Evolutionary conservation across 1,284 basidiomycete species (phyloP), one percentile per base, ranked within the genome.

Genomic region (Meira miltonrushii): DNA sequence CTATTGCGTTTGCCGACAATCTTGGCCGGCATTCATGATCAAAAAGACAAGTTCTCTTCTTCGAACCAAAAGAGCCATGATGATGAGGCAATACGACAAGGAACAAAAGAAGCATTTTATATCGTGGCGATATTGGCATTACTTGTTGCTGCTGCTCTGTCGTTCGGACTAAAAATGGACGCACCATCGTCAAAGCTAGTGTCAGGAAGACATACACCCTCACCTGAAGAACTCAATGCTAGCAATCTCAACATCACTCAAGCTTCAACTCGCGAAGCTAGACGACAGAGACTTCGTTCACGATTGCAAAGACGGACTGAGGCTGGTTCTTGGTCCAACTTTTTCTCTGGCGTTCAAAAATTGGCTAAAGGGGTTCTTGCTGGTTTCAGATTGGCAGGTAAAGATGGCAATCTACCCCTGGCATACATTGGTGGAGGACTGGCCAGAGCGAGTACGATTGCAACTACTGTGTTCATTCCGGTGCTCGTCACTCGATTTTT

Each of bases 381-480:
- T 2, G 59, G 59, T 25, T 60, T 60, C 55, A 15, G 9, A 11
- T 57, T 60, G 28, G 59, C 54, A 1, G 17, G 38, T 3, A 21
- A 55, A n/a, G 57, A 59, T 47, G 10, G 13, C 19, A 62, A 65
- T 44, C 55, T 70, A 38, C 57, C 60, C 25, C 57, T 71, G 61
- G 67, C 67, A 2, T 71, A 71, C 39, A 57, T 71, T 10, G 67
- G 69, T 7, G 69, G 69, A 6, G 62, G 62, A 4, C 55, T 71
- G 28, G 69, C 69, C 7, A 46, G 69, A 43, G 65, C 64, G 0
- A 64, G 63, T 55, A 71, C 69, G 2, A 71, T 71, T n/a, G 69
- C 62, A 40, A 71, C 67, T 0, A 71, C 69, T 10, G 66, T 69
- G 11, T 69, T 71, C 52, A 50, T 71, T n/a, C 69, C 69, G 13